Base-by-base conservation (phyloP, 345 rosid genomes). In the Odontarrhena argentea region DNA sequence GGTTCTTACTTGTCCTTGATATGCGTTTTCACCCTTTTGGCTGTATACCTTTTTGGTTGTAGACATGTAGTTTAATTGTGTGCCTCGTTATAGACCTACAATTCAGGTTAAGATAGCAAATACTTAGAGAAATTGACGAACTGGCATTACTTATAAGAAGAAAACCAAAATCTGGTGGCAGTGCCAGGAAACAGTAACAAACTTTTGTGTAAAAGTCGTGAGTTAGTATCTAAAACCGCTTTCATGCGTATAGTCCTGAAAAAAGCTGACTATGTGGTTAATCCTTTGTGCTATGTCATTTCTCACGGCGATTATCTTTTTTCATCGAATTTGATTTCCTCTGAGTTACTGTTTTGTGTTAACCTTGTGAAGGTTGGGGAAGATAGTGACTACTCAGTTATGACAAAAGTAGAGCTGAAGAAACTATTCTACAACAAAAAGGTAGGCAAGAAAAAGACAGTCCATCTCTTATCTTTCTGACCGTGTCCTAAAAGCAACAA, bases 371-470 rank as follows among this genome's bases (percentile, higher is more conserved):
- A 86, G 98, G 75, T 65, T 22, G 97, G 85, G 34, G 98, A 93
- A 70, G 96, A 89, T 79, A 79, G 82, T 63, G 94, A 92, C 44
- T 82, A 83, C 70, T 92, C 97, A n/a, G 86, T 74, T 6, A 65
- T 70, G 82, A 72, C 96, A 9, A 85, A 80, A 58, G 96, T 92
- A 69, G 96, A 92, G 46, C 61, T 89, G 73, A 87, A 79, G 78
- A 82, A 71, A 76, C 65, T 93, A 48, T 93, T 89, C 67, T 79
- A 86, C 18, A 70, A 76, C 78, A 86, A 83, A 82, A 85, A 78
- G 90, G 98, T 87, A 49, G 8, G 41, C 0, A 25, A 74, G 75
- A 76, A 46, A 13, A 9, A n/a, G 44, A 54, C 59, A 4, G 0
- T 13, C 41, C 37, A 54, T 46, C 6, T 52, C 69, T 47, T 9